These are phyloP conservation scores for Neurospora hispaniola DNA, from an alignment of 495 filamentous ascomycete genomes.

Conservation along the genomic window DNA sequence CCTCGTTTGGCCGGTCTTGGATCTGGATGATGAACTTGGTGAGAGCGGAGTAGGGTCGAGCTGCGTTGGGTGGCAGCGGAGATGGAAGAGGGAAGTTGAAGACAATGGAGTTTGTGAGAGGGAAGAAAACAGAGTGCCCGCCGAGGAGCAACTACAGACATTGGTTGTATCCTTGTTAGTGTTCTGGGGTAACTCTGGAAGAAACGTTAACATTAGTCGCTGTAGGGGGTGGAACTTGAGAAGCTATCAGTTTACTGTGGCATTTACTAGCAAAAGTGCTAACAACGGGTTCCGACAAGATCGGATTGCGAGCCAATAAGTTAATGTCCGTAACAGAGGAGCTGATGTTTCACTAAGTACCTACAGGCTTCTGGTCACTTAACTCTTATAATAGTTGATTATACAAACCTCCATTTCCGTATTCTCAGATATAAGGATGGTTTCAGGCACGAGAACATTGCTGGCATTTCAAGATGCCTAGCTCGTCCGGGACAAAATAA, in stretches of 20 bases:
- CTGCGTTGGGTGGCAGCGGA: background rate
- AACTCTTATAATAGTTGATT: too few species aligned
- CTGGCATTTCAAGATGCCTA: background rate
- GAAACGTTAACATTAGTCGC: background rate
- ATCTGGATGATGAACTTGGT: background rate
- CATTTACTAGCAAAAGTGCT: background rate
- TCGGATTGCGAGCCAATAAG: background rate
- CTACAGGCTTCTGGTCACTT: background rate
- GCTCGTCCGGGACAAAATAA: too few species aligned
- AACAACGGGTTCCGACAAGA: background rate
- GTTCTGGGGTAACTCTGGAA: background rate
- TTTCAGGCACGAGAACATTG: too few species aligned
- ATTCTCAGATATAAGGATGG: background rate
- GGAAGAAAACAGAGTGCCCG: background rate
- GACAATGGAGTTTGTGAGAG: background rate
- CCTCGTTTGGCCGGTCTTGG: background rate
- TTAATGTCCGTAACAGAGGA: background rate
- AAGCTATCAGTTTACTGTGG: background rate
- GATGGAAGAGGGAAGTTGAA: background rate
- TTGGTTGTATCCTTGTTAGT: background rate
- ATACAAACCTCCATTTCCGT: too few species aligned
- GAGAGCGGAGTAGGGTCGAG: background rate
- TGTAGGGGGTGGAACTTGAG: background rate
- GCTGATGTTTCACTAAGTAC: background rate
- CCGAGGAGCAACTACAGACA: too few species aligned